These are phyloP conservation scores for Saccharomycopsis sp. DNA, from an alignment of 805 yeast species.

Conservation along the genomic window DNA sequence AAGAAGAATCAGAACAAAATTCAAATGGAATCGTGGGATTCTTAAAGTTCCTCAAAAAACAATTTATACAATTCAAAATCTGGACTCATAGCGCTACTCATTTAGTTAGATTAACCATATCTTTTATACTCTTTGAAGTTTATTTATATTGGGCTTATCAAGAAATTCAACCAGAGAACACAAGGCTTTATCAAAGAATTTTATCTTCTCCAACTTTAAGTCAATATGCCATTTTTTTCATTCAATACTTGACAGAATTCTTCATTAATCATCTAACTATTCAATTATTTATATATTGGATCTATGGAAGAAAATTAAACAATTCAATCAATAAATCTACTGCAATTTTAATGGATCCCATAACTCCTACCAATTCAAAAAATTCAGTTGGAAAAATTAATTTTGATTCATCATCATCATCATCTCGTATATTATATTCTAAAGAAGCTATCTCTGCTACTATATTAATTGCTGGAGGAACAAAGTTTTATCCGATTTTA, in stretches of 20 bases:
- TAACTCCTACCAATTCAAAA: too few relatives aligned
- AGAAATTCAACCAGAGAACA: constrained; percentile 30
- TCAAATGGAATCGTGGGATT: neutral
- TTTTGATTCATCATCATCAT: too few relatives aligned
- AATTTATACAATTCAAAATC: neutral
- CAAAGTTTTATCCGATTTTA: constrained; percentile 78
- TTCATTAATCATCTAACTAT: too few relatives aligned
- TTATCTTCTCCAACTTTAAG: constrained; percentile 17
- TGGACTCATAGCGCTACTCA: constrained; percentile 15
- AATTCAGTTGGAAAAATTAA: too few relatives aligned
- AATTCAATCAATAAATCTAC: too few relatives aligned
- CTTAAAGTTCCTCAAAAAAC: too few relatives aligned
- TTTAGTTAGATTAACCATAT: constrained; percentile 40
- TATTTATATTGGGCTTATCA: constrained; percentile 88
- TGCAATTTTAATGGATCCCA: too few relatives aligned
- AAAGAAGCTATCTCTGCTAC: constrained; percentile 52
- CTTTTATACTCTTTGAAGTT: constrained; percentile 74
- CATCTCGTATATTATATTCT: too few relatives aligned
- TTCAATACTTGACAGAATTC: constrained; percentile 27
- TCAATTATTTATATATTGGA: too few relatives aligned
- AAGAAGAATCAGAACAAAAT: too few relatives aligned
- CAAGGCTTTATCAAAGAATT: constrained; percentile 18
- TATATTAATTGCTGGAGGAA: constrained; percentile 63
- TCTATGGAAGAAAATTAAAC: too few relatives aligned
- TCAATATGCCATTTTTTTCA: constrained; percentile 29